phyloP scores from a whole-genome alignment of 176 grass and related monocot species.

The Pharus latifolius region DNA sequence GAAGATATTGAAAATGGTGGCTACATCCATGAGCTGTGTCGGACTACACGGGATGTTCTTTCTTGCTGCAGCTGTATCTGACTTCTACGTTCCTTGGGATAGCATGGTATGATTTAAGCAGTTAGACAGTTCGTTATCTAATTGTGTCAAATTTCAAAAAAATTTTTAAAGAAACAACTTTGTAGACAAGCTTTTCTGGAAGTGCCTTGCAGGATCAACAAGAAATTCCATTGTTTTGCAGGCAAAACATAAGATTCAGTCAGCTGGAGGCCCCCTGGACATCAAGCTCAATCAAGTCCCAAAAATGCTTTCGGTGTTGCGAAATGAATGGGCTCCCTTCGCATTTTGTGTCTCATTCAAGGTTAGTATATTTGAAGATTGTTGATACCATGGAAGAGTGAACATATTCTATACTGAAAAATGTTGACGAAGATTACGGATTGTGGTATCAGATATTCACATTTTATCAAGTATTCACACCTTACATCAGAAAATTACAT shows the following conservation, averaged over 20 bases:
- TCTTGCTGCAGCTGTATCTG: constrained; percentile 84
- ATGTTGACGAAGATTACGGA: too few species aligned
- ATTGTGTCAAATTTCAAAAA: not conserved
- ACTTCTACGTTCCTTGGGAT: constrained; percentile 94
- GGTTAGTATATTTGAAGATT: constrained; percentile 28
- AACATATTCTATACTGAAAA: not conserved
- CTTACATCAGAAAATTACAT: too few species aligned
- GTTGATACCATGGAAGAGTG: not conserved
- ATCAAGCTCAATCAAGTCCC: constrained; percentile 78
- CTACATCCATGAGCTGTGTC: constrained; percentile 56
- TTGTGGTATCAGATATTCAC: too few species aligned
- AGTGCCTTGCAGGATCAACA: not conserved
- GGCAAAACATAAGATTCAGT: constrained; percentile 97
- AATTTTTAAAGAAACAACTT: not conserved
- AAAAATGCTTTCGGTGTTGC: constrained; percentile 69
- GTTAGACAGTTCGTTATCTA: not conserved
- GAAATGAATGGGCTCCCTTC: constrained; percentile 66
- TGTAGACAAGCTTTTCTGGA: not conserved
- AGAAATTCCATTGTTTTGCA: constrained; percentile 12
- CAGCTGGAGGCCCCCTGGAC: constrained; percentile 67
- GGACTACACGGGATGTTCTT: constrained; percentile 65
- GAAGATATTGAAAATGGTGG: constrained; percentile 73
- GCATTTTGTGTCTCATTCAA: constrained; percentile 88
- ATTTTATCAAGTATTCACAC: too few species aligned
- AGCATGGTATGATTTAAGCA: constrained; percentile 56